Base-by-base conservation (phyloP, 116 monocot species). In the Iris pallida region DNA sequence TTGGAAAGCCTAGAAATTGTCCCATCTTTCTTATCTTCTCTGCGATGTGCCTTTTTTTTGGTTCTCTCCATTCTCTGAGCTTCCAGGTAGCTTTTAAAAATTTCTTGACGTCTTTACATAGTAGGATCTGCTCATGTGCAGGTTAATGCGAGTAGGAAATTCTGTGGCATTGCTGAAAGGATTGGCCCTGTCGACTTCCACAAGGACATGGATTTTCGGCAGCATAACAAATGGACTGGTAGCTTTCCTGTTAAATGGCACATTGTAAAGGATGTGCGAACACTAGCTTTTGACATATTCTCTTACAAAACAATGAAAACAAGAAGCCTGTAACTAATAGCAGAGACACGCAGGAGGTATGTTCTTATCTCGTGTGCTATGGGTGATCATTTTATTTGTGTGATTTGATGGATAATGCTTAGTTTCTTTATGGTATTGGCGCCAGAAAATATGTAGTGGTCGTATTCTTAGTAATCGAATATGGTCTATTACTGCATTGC, bases 121-220 rank as follows among this genome's bases (percentile, higher is more conserved):
- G 14, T 19, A 47, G 9, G 0, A 45, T 42, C 13, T 8, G 8
- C 46, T 53, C 16, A 19, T 47, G 11, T 64, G 63, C 42, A 82
- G 82, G 82, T 82, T 18, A 82, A 84, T 68, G 78, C 78, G 5
- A 82, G 82, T 61, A 78, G 82, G 13, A 78, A 82, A n/a, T n/a
- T 82, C 49, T 78, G 78, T 62, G 82, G 82, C 15, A 71, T 82
- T 54, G 78, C 78, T 18, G 82, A 82, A 61, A 78, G 78, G 82
- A 65, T 58, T 16, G n/a, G 82, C 10, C 61, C 75, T 63, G 82
- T 82, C 61, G 82, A 82, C 66, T 82, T 82, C 57, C 53, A 75
- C 20, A 78, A 78, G 51, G 74, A 82, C 70, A 78, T 82, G 82
- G 71, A 78, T 13, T 78, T 82, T 71, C 78, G 82, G 82, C 82